A percentile compares a stretch with the other conserved stretches of the same genome.
Evolutionary conservation across 2,329 filamentous ascomycete species (phyloP).

Genomic region (Fusarium bulbicola): DNA sequence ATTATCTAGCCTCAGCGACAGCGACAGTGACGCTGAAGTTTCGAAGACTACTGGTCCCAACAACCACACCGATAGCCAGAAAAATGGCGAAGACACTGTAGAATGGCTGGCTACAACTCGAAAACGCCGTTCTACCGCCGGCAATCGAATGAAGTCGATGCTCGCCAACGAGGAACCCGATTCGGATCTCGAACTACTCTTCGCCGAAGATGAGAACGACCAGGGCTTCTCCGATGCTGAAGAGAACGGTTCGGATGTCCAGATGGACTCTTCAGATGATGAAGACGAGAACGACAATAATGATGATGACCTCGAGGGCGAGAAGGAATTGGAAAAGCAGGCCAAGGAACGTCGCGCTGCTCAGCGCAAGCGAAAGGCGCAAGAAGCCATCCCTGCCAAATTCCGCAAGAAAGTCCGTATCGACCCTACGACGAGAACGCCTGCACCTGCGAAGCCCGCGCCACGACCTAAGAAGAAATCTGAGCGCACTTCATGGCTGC

Average conservation of each 20-base stretch:
- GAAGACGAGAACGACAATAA: constrained; percentile 76
- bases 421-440: constrained; percentile 57
- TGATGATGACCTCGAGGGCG: constrained; percentile 80
- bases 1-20: constrained; percentile 43
- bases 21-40: constrained; percentile 44
- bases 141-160: constrained; percentile 83
- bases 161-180: constrained; percentile 78
- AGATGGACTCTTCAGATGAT: constrained; percentile 86
- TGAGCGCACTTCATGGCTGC: constrained; percentile 67
- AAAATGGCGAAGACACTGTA: constrained; percentile 51
- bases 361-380: constrained; percentile 82
- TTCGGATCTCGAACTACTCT: constrained; percentile 76
- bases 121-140: constrained; percentile 80
- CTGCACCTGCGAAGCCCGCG: constrained; percentile 50
- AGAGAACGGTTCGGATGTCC: constrained; percentile 76
- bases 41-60: constrained; percentile 42
- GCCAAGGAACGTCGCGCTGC: constrained; percentile 73
- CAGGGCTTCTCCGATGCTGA: constrained; percentile 75
- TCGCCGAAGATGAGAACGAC: constrained; percentile 76
- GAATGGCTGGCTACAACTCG: constrained; percentile 80
- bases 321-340: constrained; percentile 83
- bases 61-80: constrained; percentile 50
- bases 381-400: constrained; percentile 75
- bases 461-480: constrained; percentile 68
- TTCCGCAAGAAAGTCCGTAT: constrained; percentile 82